Evolutionary conservation across 352 stramenopile genomes (phyloP), one percentile per base, ranked within the genome.

Genomic region (Globisporangium mamillatum): DNA sequence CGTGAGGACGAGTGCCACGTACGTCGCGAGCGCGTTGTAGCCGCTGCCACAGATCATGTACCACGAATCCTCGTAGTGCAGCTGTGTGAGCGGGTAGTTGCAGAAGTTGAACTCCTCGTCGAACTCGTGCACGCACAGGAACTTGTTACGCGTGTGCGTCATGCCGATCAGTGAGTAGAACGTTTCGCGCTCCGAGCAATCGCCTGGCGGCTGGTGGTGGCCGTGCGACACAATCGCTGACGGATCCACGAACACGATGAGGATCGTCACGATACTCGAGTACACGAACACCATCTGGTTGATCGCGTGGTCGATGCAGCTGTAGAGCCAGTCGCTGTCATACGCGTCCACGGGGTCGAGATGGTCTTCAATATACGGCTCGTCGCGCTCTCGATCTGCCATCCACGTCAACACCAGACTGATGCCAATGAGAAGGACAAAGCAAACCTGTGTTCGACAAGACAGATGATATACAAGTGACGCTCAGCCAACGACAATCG

Each of bases 81-180:
- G 65, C 69, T 93, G 84, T n/a, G 81, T 79, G 64, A 89, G 69
- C 0, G 87, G 87, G 67, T 90, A 90, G 69, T 90, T 91, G 78
- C 87, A 95, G 27, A 95, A 54, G 55, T 88, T 92, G 55, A 90
- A 95, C 66, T 90, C 85, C 68, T 93, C 87, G n/a, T 95, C 82
- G 57, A 87, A 95, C 62, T 92, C 81, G 48, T 90, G 75, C 34
- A 88, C 77, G 69, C 87, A 95, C 24, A 95, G 68, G 41, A 88
- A 93, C 71, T 75, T 86, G 56, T 80, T 85, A 29, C 85, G 85
- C n/a, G 68, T 67, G 61, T 87, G 76, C 22, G 73, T 65, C 22
- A 88, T 78, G 5, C 84, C 87, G 6, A 94, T 64, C 14, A 92
- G 70, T 1, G 83, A 90, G 55, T 78, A 81, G 61, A 91, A 84